Conservation (phyloP, 2,329 filamentous ascomycete species). For the Neonectria hederae region DNA sequence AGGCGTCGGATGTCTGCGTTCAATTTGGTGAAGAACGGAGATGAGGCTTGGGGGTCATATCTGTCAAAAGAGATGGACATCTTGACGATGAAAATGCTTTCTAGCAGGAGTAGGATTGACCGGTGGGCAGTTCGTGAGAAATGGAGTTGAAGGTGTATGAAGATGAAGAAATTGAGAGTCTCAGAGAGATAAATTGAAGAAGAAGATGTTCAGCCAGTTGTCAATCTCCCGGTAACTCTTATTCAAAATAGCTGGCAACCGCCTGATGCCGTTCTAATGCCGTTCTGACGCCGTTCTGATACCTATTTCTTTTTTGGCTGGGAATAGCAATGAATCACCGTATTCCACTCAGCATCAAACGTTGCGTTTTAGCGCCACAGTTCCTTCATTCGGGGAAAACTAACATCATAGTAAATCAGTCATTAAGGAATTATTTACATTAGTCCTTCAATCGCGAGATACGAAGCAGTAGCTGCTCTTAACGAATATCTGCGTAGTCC, state of each 20-base stretch:
- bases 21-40: slow-evolving; percentile 9
- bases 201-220: no score
- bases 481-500: neutral
- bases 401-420: neutral
- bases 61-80: neutral
- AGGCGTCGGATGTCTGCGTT: slow-evolving; percentile 6
- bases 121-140: no score
- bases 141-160: no score
- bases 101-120: neutral
- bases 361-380: neutral
- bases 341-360: neutral
- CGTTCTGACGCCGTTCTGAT: no score
- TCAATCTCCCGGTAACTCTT: no score
- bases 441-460: neutral
- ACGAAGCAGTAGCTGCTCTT: neutral
- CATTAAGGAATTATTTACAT: neutral
- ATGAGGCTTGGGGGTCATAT: neutral
- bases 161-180: neutral
- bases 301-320: no score
- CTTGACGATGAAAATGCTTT: neutral
- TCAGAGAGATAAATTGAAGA: neutral
- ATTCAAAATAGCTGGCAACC: no score
- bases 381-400: neutral
- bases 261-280: no score
- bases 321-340: neutral